Percentiles rank a stretch among this genome's conserved stretches.
phyloP scores from a whole-genome alignment of 2,329 filamentous ascomycete genomes.

The Berkeleyomyces rouxiae region DNA sequence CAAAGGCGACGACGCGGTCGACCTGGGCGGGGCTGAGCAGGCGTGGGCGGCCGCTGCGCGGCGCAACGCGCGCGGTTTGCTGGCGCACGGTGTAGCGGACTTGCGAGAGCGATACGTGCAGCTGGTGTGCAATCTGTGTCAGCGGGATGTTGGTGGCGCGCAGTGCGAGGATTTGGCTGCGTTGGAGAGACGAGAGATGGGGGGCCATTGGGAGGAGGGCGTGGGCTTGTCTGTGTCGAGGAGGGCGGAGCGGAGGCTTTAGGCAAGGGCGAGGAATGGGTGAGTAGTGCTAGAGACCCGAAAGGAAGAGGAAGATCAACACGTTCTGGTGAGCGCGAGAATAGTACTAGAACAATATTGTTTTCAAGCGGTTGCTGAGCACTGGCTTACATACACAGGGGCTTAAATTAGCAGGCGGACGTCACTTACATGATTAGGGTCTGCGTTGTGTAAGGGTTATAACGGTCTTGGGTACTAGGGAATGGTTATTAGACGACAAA shows the following conservation, averaged over 20 bases:
- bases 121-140: constrained; percentile 9
- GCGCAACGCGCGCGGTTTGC: constrained; percentile 8
- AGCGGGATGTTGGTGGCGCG: constrained; percentile 12
- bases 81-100: constrained; percentile 12
- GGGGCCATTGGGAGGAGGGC: constrained; percentile 5
- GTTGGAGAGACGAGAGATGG: constrained; percentile 12
- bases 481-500: no score
- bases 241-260: not conserved
- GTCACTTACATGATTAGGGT: not conserved
- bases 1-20: constrained; percentile 12
- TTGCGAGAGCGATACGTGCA: constrained; percentile 10
- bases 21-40: constrained; percentile 11
- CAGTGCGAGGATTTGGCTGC: constrained; percentile 10
- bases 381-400: not conserved
- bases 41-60: constrained; percentile 10
- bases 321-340: not conserved
- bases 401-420: constrained; percentile 5
- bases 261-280: not conserved
- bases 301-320: not conserved
- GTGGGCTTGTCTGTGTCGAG: not conserved
- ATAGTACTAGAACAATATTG: not conserved
- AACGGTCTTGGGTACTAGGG: no score
- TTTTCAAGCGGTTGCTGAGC: not conserved
- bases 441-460: no score
- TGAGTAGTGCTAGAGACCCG: not conserved